Evolutionary conservation across 164 flowering plant species (phyloP).

Genomic region (Malania oleifera): DNA sequence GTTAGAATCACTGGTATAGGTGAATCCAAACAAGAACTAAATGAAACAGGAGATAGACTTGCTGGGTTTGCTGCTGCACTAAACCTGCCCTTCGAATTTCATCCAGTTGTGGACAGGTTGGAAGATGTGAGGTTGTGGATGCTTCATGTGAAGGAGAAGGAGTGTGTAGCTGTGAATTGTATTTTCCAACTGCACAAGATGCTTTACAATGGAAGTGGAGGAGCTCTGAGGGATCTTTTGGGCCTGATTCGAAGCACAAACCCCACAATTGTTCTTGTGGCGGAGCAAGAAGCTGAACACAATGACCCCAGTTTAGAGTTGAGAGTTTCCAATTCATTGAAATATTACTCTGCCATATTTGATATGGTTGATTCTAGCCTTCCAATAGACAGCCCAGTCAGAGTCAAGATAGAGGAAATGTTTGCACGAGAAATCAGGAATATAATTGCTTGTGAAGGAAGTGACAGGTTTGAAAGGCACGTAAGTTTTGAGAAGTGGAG

Average conservation of each 20-base stretch:
- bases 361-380: constrained; percentile 60
- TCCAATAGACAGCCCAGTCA: constrained; percentile 47
- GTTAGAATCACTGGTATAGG: constrained; percentile 93
- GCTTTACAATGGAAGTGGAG: constrained; percentile 61
- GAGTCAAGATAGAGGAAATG: constrained; percentile 80
- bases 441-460: constrained; percentile 79
- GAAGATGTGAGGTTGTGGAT: constrained; percentile 97
- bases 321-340: constrained; percentile 60
- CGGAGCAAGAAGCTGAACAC: constrained; percentile 85
- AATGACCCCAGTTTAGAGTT: constrained; percentile 42
- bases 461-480: constrained; percentile 75
- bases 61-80: constrained; percentile 69
- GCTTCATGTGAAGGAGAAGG: constrained; percentile 92
- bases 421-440: constrained; percentile 77
- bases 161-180: constrained; percentile 81
- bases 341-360: constrained; percentile 78
- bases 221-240: constrained; percentile 62
- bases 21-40: constrained; percentile 79
- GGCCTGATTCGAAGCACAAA: constrained; percentile 76
- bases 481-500: constrained; percentile 62
- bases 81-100: constrained; percentile 79
- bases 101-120: constrained; percentile 82
- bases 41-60: constrained; percentile 82
- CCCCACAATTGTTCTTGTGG: constrained; percentile 54
- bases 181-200: constrained; percentile 74